Conservation (phyloP, 83 land plant genomes). For the Isoetes engelmannii region DNA sequence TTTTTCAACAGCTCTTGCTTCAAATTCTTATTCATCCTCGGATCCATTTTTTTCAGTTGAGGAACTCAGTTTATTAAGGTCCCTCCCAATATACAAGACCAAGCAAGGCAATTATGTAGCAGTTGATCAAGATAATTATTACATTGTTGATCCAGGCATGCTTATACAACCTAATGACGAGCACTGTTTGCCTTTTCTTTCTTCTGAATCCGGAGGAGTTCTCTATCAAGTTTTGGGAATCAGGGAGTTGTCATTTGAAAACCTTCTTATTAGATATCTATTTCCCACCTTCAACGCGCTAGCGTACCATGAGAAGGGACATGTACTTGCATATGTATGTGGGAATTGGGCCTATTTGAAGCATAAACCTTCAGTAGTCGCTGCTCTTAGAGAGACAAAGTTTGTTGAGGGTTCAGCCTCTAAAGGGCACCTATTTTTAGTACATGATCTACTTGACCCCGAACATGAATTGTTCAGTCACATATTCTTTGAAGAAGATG, state of each 20-base stretch:
- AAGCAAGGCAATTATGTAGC: conserved; percentile 49
- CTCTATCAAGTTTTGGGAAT: conserved; percentile 67
- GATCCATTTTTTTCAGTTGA: conserved; percentile 37
- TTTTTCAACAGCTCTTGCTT: conserved; percentile 46
- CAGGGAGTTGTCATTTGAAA: conserved; percentile 53
- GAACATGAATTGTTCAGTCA: conserved; percentile 50
- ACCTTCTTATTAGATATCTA: conserved; percentile 62
- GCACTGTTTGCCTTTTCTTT: conserved; percentile 47
- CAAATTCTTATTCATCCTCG: conserved; percentile 27
- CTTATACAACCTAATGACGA: conserved; percentile 75
- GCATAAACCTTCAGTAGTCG: conserved; percentile 37
- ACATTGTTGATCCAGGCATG: conserved; percentile 50
- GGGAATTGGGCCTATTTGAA: conserved; percentile 68
- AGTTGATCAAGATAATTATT: conserved; percentile 43
- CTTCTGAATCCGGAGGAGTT: conserved; percentile 34
- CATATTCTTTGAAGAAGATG: conserved; percentile 55
- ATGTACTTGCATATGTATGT: conserved; percentile 52
- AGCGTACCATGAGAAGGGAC: conserved; percentile 51
- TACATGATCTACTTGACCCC: conserved; percentile 73
- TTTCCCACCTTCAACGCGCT: conserved; percentile 60
- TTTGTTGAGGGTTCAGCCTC: conserved; percentile 54
- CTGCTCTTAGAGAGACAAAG: conserved; percentile 55
- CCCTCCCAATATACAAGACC: conserved; percentile 79
- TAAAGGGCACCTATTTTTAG: conserved; percentile 35
- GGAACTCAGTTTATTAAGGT: conserved; percentile 55